Base-by-base conservation (phyloP, 2,329 filamentous ascomycete genomes). In the Zymoseptoria ardabiliae region DNA sequence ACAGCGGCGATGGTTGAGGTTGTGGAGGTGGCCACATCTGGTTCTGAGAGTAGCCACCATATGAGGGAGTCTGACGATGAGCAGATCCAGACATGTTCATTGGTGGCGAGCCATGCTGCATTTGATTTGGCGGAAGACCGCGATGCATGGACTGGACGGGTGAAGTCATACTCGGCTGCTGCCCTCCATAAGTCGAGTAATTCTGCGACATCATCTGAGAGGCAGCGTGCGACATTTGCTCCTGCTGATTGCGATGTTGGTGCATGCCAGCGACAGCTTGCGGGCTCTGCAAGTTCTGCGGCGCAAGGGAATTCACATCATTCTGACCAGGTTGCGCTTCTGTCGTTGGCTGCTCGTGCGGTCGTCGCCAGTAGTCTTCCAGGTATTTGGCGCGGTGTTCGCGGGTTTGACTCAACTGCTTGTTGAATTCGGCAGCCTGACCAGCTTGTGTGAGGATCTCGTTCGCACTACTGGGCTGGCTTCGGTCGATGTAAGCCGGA, bases 401-500 rank as follows among this genome's bases (percentile, higher is more conserved):
- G 60, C 93, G 87, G 73, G 92, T 88, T 67, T 89, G 84, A 69
- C 89, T 91, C 55, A 97, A 80, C 53, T 84, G 83, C 68, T 94
- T 91, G 77, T 93, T 97, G 77, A 88, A 96, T 67, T 97, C 93
- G 59, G 91, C 90, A 19, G 93, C 88, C 63, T 96, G 90, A 55
- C 90, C 85, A 25, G 91, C 90, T 73, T 97, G 91, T 52, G 89
- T 88, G 65, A 94, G 81, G 57, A 97, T 85, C 68, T 97, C 93
- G 53, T 84, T 80, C 25, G 90, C 81, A 28, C 87, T 84, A 63
- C 87, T 89, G 10, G 90, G 81, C 71, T 92, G 86, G 8, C 87
- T 90, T 67, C 91, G 83, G 72, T 97, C 94, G 73, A 93, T 88
- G 75, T 97, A 99, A 9, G 91, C 81, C 45, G 89, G 86, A 22